phyloP scores from a whole-genome alignment of 2,329 filamentous ascomycete species.

The Arthrobotrys megalospora region DNA sequence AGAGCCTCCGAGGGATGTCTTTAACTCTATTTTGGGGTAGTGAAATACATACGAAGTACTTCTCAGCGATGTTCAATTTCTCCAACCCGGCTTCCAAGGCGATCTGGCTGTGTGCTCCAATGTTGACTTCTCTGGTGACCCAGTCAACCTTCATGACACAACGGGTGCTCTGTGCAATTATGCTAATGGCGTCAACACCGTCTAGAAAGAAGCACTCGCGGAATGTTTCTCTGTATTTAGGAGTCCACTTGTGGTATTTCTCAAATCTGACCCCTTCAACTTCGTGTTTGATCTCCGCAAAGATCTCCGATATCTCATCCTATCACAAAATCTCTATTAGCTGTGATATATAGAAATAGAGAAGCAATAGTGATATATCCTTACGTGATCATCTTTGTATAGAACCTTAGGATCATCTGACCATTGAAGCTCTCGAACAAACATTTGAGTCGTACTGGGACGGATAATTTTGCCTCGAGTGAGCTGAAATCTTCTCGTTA shows the following conservation, averaged over 20 bases:
- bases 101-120: slow-evolving; percentile 28
- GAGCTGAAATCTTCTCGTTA: slow-evolving; percentile 20
- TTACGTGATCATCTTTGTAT: slow-evolving; percentile 28
- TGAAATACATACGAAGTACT: slow-evolving; percentile 35
- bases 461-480: slow-evolving; percentile 38
- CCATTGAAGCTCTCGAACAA: slow-evolving; percentile 39
- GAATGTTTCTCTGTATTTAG: slow-evolving; percentile 42
- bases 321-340: slow-evolving; percentile 12
- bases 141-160: slow-evolving; percentile 54
- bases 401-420: slow-evolving; percentile 51
- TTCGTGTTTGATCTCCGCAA: slow-evolving; percentile 37
- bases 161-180: slow-evolving; percentile 26
- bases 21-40: too few relatives aligned
- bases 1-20: neutral
- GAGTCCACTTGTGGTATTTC: slow-evolving; percentile 47
- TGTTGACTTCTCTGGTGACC: slow-evolving; percentile 47
- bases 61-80: slow-evolving; percentile 43
- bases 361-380: neutral
- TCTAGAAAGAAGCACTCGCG: slow-evolving; percentile 57
- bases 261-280: slow-evolving; percentile 26
- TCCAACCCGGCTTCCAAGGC: slow-evolving; percentile 17
- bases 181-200: slow-evolving; percentile 23
- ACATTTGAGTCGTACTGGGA: slow-evolving; percentile 44
- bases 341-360: neutral
- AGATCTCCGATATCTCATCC: slow-evolving; percentile 45